Conservation (phyloP, 352 stramenopile genomes). For the Pythium monospermum region DNA sequence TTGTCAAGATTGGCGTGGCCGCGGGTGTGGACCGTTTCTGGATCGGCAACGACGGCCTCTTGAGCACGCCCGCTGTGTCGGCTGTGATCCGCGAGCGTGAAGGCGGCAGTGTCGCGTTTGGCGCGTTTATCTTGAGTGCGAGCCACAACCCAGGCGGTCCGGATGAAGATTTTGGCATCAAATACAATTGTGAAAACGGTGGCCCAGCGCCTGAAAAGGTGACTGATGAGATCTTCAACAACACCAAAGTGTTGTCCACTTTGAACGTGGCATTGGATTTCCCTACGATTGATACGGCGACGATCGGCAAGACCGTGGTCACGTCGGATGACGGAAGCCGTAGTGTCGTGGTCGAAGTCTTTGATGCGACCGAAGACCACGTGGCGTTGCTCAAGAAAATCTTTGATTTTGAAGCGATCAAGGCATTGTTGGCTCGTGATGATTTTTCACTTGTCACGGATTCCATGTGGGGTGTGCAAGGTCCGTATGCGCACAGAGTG, state of each 20-base stretch:
- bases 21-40: slow-evolving; percentile 95
- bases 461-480: slow-evolving; percentile 97
- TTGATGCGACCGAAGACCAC: slow-evolving; percentile 97
- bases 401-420: slow-evolving; percentile 97
- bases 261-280: slow-evolving; percentile 91
- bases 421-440: slow-evolving; percentile 86
- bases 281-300: slow-evolving; percentile 68
- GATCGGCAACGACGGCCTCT: slow-evolving; percentile 93
- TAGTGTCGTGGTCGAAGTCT: slow-evolving; percentile 95
- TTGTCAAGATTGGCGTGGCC: slow-evolving; percentile 95
- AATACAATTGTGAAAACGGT: slow-evolving; percentile 99
- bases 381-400: slow-evolving; percentile 93
- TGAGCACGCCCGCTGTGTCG: slow-evolving; percentile 97
- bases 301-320: slow-evolving; percentile 60
- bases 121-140: slow-evolving; percentile 97
- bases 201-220: slow-evolving; percentile 96
- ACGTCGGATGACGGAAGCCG: slow-evolving; percentile 86
- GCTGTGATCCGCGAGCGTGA: slow-evolving; percentile 95
- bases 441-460: slow-evolving; percentile 97
- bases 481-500: slow-evolving; percentile 93
- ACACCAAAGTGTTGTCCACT: slow-evolving; percentile 92
- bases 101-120: slow-evolving; percentile 89
- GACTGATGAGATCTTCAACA: slow-evolving; percentile 95
- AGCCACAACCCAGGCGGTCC: slow-evolving; percentile 98
- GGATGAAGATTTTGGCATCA: slow-evolving; percentile 98